A percentile compares a stretch with the other conserved stretches of the same genome.
These are phyloP conservation scores for Fusarium sp. DNA, from an alignment of 2,329 filamentous ascomycete species.

Conservation along the genomic window DNA sequence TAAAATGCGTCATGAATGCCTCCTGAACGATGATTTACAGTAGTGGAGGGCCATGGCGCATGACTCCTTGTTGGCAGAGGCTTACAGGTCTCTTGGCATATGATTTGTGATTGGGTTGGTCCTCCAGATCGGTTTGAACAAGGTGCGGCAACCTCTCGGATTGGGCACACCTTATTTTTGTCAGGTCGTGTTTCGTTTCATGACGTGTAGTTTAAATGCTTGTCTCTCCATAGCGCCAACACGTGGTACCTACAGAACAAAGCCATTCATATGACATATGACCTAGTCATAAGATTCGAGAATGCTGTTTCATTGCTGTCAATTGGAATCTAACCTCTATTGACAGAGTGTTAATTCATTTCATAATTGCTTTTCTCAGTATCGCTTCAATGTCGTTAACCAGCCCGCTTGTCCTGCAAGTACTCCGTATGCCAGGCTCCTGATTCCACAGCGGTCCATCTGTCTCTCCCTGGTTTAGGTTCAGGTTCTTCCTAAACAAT, in stretches of 20 bases:
- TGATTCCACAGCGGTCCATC: background rate
- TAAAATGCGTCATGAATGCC: constrained; percentile 33
- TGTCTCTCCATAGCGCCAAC: constrained; percentile 21
- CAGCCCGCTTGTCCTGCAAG: no score
- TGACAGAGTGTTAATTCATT: background rate
- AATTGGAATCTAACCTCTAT: background rate
- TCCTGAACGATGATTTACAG: constrained; percentile 15
- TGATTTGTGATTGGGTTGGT: constrained; percentile 23
- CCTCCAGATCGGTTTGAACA: constrained; percentile 37
- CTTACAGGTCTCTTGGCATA: constrained; percentile 20
- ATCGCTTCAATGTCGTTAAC: no score
- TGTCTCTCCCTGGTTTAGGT: background rate
- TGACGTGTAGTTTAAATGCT: constrained; percentile 37
- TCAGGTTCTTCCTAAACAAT: background rate
- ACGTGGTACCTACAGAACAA: constrained; percentile 35
- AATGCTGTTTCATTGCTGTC: constrained; percentile 1
- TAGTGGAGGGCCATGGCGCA: constrained; percentile 10
- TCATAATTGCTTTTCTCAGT: no score
- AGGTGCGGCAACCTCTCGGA: constrained; percentile 28
- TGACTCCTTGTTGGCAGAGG: background rate
- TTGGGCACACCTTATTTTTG: constrained; percentile 33
- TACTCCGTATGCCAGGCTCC: background rate
- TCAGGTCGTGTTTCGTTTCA: constrained; percentile 39
- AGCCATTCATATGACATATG: background rate
- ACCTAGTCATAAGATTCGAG: constrained; percentile 2